Conservation (phyloP, 495 filamentous ascomycete species). For the Penicillium macrosclerotiorum region DNA sequence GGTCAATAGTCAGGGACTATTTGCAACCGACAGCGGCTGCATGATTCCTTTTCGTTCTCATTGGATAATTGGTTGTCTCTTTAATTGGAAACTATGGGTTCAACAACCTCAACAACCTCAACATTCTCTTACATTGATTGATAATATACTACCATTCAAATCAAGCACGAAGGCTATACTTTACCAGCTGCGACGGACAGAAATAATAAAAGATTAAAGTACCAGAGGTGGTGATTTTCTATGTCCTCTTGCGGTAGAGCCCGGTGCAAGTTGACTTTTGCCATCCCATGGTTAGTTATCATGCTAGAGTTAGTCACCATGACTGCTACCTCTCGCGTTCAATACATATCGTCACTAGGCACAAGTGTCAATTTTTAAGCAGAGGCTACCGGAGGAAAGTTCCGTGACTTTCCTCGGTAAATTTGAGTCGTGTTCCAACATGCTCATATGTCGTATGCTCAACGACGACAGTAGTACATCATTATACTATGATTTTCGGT, state of each 20-base stretch:
- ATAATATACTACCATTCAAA: no score
- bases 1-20: constrained; percentile 35
- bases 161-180: background rate
- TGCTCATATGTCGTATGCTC: background rate
- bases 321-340: background rate
- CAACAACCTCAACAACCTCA: no score
- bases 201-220: background rate
- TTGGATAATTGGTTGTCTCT: background rate
- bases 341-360: no score
- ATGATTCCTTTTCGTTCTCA: background rate
- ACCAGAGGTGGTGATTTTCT: no score
- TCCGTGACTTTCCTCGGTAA: constrained; percentile 7
- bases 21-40: constrained; percentile 10
- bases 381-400: constrained; percentile 17
- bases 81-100: no score
- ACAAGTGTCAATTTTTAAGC: no score
- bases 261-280: constrained; percentile 1
- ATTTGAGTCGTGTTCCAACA: background rate
- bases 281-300: background rate
- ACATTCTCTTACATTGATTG: no score
- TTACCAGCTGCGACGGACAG: background rate
- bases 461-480: constrained; percentile 24
- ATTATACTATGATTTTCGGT: background rate
- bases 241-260: no score
- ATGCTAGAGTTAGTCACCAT: constrained; percentile 8